phyloP scores from a whole-genome alignment of 176 grass and related monocot genomes.

The Oryza glaberrima region DNA sequence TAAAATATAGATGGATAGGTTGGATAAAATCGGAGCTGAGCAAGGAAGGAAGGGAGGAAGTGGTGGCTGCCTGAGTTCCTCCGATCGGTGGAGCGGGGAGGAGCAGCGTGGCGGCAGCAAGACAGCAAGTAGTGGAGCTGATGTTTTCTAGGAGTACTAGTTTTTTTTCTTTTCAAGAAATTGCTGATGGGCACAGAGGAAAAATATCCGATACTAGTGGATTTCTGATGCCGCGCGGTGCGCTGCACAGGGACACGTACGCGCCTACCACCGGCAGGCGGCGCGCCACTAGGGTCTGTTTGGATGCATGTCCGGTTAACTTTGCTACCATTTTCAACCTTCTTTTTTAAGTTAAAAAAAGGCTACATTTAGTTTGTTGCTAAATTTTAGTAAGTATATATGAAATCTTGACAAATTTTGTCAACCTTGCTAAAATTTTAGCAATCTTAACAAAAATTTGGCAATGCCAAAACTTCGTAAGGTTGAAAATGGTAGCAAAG shows the following conservation, averaged over 20 bases:
- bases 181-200: constrained; percentile 7
- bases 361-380: too few species aligned
- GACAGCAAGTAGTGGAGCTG: constrained; percentile 43
- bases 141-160: constrained; percentile 21
- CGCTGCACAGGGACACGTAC: neutral
- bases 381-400: too few species aligned
- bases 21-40: constrained; percentile 14
- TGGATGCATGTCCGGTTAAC: too few species aligned
- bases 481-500: too few species aligned
- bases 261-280: neutral
- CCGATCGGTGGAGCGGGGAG: constrained; percentile 50
- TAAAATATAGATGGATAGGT: constrained; percentile 20
- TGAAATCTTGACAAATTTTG: too few species aligned
- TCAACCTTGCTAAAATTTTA: too few species aligned
- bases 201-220: constrained; percentile 44
- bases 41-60: neutral
- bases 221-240: constrained; percentile 21
- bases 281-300: neutral
- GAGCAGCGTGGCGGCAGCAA: constrained; percentile 34
- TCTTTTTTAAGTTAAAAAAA: too few species aligned
- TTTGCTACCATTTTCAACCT: too few species aligned
- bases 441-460: too few species aligned
- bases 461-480: too few species aligned
- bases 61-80: constrained; percentile 17
- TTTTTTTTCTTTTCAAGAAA: constrained; percentile 1